Base-by-base conservation (phyloP, 2,329 filamentous ascomycete species). In the Paecilomyces dactylethromorphus region DNA sequence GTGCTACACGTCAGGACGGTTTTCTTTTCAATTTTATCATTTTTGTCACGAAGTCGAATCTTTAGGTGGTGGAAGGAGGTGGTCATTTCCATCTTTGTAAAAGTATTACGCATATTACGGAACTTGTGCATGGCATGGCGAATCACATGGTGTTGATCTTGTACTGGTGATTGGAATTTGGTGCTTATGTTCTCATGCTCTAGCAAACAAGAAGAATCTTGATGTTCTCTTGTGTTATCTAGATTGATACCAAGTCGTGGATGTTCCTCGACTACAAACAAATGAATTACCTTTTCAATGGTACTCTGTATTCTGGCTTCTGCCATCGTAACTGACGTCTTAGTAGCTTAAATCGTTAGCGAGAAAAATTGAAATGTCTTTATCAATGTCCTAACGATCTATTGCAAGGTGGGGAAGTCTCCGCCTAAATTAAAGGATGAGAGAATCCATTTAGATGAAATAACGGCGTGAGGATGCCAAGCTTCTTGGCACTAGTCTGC, bases 401-500 rank as follows among this genome's bases (percentile, higher is more conserved):
- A 45, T 18, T 12, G 32, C 4, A 11, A 12, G 8, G n/a, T 4
- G n/a, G 18, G 35, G 35, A n/a, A 15, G 3, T n/a, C 35, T 7
- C 8, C 35, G 15, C 15, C n/a, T 45, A 45, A 45, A 45, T 45
- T 18, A 45, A 45, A 18, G 39, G 39, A 45, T 15, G 39, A 45
- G 39, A 18, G 39, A 45, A 45, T 45, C 39, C 39, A 45, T 45
- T n/a, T 3, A 45, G 39, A 45, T 45, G 39, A 45, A 45, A 45
- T 18, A 45, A 45, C 39, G 39, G 39, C 39, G 39, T 45, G 35
- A 8, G 35, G 21, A 52, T 50, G 55, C 55, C 55, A 56, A 56
- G 55, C 55, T 50, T 26, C 8, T 26, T 26, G 45, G 55, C 55
- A n/a, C 55, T 56, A 56, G 29, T 22, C 55, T 51, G 12, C 35